phyloP scores from a whole-genome alignment of 2,329 filamentous ascomycete genomes.

The Aspergillus bombycis region DNA sequence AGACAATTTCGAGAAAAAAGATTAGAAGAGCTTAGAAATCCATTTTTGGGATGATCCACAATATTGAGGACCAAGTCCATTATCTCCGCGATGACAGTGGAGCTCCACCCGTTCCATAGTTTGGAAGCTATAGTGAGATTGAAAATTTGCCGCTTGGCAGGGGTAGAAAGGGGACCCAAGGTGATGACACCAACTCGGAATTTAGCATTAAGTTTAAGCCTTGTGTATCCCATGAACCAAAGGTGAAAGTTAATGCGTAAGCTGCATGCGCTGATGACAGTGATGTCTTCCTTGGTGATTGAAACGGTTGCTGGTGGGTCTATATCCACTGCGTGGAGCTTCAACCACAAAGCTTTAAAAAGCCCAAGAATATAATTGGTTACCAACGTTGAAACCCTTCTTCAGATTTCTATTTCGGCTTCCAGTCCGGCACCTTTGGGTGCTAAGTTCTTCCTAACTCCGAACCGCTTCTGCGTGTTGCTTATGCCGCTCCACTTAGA shows the following conservation, averaged over 20 bases:
- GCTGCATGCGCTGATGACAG: background rate
- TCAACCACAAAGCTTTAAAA: background rate
- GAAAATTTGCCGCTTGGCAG: background rate
- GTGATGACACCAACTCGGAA: background rate
- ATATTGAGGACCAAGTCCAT: background rate
- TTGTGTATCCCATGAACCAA: background rate
- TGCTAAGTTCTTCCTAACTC: background rate
- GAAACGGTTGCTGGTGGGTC: background rate
- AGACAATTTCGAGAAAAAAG: background rate
- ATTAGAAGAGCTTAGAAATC: constrained; percentile 8
- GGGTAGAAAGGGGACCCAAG: background rate
- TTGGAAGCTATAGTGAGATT: background rate
- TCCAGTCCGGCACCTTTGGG: background rate
- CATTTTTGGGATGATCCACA: constrained; percentile 1
- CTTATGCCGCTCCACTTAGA: background rate
- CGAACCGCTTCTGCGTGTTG: background rate
- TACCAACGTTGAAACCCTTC: background rate
- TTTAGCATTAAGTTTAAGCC: background rate
- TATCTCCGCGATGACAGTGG: constrained; percentile 13
- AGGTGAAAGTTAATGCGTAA: background rate
- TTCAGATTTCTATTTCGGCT: background rate
- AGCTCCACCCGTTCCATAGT: background rate
- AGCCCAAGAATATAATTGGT: background rate
- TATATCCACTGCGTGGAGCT: background rate
- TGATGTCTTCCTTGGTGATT: background rate